Percentiles rank a stretch among this genome's conserved stretches.
phyloP scores from a whole-genome alignment of 2,329 filamentous ascomycete genomes.

The Botrytis deweyae region DNA sequence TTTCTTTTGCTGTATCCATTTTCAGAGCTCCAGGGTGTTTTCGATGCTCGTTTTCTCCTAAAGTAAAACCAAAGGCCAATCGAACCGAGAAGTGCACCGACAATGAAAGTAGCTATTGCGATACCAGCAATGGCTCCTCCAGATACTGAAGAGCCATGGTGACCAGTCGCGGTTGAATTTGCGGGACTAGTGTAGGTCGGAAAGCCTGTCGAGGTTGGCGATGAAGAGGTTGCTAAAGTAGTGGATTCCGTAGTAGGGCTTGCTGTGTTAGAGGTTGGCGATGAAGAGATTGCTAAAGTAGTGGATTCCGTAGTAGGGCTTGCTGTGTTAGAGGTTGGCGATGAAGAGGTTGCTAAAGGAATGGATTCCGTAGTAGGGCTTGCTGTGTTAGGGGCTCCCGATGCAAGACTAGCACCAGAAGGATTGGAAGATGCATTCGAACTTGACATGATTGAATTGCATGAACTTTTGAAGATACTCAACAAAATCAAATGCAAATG shows the following conservation, averaged over 20 bases:
- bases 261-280: not conserved
- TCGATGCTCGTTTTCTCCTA: not conserved
- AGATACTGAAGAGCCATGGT: not conserved
- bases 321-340: not conserved
- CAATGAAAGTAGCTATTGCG: constrained; percentile 41
- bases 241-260: not conserved
- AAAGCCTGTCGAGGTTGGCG: not conserved
- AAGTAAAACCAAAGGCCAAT: not conserved
- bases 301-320: too few relatives aligned
- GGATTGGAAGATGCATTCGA: not conserved
- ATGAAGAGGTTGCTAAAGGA: not conserved
- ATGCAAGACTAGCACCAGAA: not conserved
- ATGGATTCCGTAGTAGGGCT: not conserved
- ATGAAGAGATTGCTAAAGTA: too few relatives aligned
- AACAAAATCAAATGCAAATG: not conserved
- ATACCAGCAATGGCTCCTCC: constrained; percentile 40
- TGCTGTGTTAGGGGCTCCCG: not conserved
- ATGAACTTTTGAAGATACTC: not conserved
- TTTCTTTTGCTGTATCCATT: not conserved
- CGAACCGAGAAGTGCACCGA: constrained; percentile 31
- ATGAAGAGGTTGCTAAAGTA: not conserved
- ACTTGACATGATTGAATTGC: not conserved
- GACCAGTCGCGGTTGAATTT: too few relatives aligned
- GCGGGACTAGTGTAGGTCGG: not conserved
- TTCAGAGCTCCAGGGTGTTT: not conserved